These are phyloP conservation scores for Podospora pseudoanserina DNA, from an alignment of 495 filamentous ascomycete genomes.

Conservation along the genomic window DNA sequence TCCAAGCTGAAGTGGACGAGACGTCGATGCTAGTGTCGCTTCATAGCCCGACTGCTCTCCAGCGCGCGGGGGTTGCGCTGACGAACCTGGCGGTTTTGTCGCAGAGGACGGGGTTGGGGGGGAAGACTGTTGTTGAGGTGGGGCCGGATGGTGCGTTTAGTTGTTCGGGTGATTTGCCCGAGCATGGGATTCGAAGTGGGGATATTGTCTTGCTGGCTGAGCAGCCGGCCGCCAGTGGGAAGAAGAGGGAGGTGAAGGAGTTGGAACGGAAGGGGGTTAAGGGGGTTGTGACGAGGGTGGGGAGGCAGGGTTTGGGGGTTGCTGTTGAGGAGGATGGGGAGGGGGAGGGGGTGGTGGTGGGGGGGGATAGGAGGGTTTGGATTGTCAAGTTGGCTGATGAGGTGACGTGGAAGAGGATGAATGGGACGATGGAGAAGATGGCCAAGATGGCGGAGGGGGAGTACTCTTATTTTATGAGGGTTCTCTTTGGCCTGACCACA, in stretches of 20 bases:
- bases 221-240: slow-evolving; percentile 64
- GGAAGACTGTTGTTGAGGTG: slow-evolving; percentile 81
- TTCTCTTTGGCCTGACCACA: slow-evolving; percentile 72
- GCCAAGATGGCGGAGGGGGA: slow-evolving; percentile 66
- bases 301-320: slow-evolving; percentile 62
- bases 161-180: slow-evolving; percentile 50
- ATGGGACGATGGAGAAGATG: slow-evolving; percentile 77
- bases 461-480: slow-evolving; percentile 70
- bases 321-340: slow-evolving; percentile 61
- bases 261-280: slow-evolving; percentile 62
- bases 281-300: slow-evolving; percentile 76
- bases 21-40: slow-evolving; percentile 67
- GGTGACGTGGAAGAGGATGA: slow-evolving; percentile 86
- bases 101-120: slow-evolving; percentile 88
- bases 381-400: slow-evolving; percentile 92
- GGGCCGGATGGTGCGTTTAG: slow-evolving; percentile 65
- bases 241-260: slow-evolving; percentile 66
- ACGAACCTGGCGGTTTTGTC: slow-evolving; percentile 71
- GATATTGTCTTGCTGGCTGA: slow-evolving; percentile 83
- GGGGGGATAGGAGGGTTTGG: slow-evolving; percentile 59
- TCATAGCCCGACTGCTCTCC: slow-evolving; percentile 67
- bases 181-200: slow-evolving; percentile 81
- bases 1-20: slow-evolving; percentile 70
- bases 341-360: slow-evolving; percentile 57
- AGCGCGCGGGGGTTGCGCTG: slow-evolving; percentile 83